Percentiles rank a stretch among this genome's conserved stretches.
Conservation (phyloP, 2,329 filamentous ascomycete genomes). For the Hypocrella siamensis region DNA sequence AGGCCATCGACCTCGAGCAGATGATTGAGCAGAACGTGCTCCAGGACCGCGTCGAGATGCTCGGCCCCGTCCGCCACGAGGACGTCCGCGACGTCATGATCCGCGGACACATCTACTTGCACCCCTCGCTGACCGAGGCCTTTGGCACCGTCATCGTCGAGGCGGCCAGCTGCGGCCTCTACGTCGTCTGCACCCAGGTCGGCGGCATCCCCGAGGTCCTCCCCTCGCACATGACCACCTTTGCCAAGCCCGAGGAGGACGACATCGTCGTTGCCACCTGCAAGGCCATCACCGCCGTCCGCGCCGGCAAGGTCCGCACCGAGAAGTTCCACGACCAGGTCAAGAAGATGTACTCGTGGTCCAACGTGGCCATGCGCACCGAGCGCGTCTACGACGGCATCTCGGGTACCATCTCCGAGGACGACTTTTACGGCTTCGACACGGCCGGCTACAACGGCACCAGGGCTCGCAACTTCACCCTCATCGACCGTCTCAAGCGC, state of each 20-base stretch:
- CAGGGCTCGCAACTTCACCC: slow-evolving; percentile 68
- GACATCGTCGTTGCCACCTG: slow-evolving; percentile 83
- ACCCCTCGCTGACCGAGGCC: slow-evolving; percentile 87
- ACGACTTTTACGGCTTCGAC: slow-evolving; percentile 77
- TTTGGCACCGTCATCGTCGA: slow-evolving; percentile 98
- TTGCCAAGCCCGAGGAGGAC: slow-evolving; percentile 92
- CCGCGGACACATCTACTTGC: slow-evolving; percentile 87
- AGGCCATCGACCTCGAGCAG: slow-evolving; percentile 94
- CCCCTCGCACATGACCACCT: slow-evolving; percentile 92
- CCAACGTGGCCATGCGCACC: slow-evolving; percentile 82
- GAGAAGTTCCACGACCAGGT: slow-evolving; percentile 95
- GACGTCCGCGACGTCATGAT: slow-evolving; percentile 97
- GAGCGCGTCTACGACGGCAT: slow-evolving; percentile 94
- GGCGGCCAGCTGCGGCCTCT: slow-evolving; percentile 86
- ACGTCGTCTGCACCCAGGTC: slow-evolving; percentile 92
- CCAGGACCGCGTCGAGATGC: slow-evolving; percentile 83
- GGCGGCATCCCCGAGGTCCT: slow-evolving; percentile 95
- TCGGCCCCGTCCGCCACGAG: slow-evolving; percentile 86
- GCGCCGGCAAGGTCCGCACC: slow-evolving; percentile 74
- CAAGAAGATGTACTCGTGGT: slow-evolving; percentile 98
- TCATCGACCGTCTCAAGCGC: slow-evolving; percentile 87
- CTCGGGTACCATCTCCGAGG: slow-evolving; percentile 67
- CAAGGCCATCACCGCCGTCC: slow-evolving; percentile 72
- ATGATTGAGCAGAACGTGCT: slow-evolving; percentile 93
- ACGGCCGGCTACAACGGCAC: slow-evolving; percentile 53